Evolutionary conservation across 495 filamentous ascomycete genomes (phyloP).

Genomic region (Aspergillus cristatus): DNA sequence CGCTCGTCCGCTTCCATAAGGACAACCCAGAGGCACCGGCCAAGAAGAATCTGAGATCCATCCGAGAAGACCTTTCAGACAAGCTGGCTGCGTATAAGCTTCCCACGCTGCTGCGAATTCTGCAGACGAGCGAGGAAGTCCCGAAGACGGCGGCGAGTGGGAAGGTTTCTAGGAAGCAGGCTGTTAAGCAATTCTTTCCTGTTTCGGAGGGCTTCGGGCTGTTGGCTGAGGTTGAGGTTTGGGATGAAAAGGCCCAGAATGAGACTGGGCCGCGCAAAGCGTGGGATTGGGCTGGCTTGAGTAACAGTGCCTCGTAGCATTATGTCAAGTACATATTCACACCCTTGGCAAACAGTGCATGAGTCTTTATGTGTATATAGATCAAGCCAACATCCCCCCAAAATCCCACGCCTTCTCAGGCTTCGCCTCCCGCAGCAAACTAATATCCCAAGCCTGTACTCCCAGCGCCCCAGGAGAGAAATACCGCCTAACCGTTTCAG

Average conservation of each 20-base stretch:
- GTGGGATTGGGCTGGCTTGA: not conserved
- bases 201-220: not conserved
- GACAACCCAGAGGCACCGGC: not conserved
- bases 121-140: not conserved
- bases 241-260: not conserved
- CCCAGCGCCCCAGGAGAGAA: not conserved
- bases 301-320: too few relatives aligned
- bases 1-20: not conserved
- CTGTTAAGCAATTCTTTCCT: not conserved
- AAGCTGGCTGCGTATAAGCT: not conserved
- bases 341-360: too few relatives aligned
- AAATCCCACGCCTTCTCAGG: too few relatives aligned
- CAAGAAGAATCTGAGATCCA: not conserved
- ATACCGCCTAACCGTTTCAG: not conserved
- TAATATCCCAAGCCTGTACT: too few relatives aligned
- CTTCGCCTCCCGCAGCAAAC: not conserved
- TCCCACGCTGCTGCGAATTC: not conserved
- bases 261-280: not conserved
- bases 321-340: too few relatives aligned
- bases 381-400: too few relatives aligned
- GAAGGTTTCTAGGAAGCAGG: not conserved
- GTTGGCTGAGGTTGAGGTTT: not conserved
- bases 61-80: not conserved
- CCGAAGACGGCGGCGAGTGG: not conserved
- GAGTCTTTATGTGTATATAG: too few relatives aligned